Evolutionary conservation across 352 stramenopile species (phyloP), one percentile per base, ranked within the genome.

Genomic region (Peronospora farinosa): DNA sequence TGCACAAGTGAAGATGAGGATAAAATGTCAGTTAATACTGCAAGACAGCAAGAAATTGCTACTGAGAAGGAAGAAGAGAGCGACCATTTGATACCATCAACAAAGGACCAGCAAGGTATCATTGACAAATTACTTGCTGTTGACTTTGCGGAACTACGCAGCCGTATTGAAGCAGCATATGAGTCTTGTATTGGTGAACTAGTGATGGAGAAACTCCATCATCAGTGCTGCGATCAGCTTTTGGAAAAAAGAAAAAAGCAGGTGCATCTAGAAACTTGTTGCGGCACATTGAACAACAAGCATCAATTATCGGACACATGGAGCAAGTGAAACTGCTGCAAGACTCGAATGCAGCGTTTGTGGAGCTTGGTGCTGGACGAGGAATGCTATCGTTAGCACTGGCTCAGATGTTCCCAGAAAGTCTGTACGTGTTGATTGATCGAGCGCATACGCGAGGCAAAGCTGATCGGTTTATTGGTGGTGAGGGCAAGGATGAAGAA

Each of bases 221-320:
- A 92, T 51, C 35, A 45, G 6, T 79, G 68, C 49, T 92, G 82
- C 43, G 65, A 83, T 25, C 50, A 63, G n/a, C 50, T 92, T 40
- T 60, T 86, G 8, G 55, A 67, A 23, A 87, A 40, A 92, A 92
- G 55, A 69, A 67, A 13, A 65, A 57, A 4, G 61, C 74, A 0
- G 68, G 74, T 16, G 65, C 82, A 3, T 75, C 72, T 0, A 77
- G 84, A 49, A 87, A 68, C 33, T 52, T 81, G 10, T 48, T 92
- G 40, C 73, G 82, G 5, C 82, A 92, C 56, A 90, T 92, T 42
- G 72, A 90, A 54, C 82, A 92, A 49, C 82, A 92, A 39, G 70
- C 79, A 7, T 90, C 78, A 7, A 92, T 92, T 45, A 65, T 92
- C 2, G 79, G 78, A 2, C 79, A 92, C 46, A 86, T 92, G 76